phyloP scores from a whole-genome alignment of 1,284 basidiomycete species.

The Neonothopanus nambi region DNA sequence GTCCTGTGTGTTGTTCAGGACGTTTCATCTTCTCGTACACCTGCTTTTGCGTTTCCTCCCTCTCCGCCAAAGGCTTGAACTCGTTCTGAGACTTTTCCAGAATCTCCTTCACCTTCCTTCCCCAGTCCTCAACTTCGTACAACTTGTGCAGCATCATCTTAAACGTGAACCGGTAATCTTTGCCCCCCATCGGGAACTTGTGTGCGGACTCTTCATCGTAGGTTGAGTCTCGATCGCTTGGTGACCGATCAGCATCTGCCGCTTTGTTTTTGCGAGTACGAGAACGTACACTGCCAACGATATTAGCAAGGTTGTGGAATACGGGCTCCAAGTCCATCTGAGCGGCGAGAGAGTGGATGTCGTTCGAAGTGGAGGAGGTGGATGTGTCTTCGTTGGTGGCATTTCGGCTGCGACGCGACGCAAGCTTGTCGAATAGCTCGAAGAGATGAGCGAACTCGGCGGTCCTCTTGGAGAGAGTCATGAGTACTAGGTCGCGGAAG shows the following conservation, averaged over 20 bases:
- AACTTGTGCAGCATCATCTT: constrained; percentile 64
- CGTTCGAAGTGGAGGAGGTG: constrained; percentile 25
- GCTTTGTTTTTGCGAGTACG: constrained; percentile 18
- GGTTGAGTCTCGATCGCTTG: constrained; percentile 17
- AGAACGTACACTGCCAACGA: constrained; percentile 29
- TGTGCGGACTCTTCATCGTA: constrained; percentile 29
- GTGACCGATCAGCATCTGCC: not conserved
- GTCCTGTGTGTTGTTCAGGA: not conserved
- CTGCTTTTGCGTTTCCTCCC: constrained; percentile 22
- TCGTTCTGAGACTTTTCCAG: constrained; percentile 53
- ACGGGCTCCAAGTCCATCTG: constrained; percentile 47
- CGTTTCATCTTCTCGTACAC: constrained; percentile 1
- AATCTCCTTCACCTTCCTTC: constrained; percentile 53
- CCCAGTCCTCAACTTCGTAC: constrained; percentile 63
- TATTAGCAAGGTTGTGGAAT: constrained; percentile 41
- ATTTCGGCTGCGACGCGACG: constrained; percentile 36
- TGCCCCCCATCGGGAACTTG: constrained; percentile 41
- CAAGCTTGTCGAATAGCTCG: constrained; percentile 53
- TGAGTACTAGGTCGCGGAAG: constrained; percentile 11
- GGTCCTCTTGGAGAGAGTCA: constrained; percentile 28
- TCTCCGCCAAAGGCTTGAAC: constrained; percentile 52
- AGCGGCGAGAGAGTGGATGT: constrained; percentile 32
- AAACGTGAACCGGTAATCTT: constrained; percentile 60
- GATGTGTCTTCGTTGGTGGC: not conserved
- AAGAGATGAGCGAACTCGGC: constrained; percentile 55